A percentile compares a stretch with the other conserved stretches of the same genome.
phyloP scores from a whole-genome alignment of 176 grass and related monocot species.

The Pontederia crassipes region DNA sequence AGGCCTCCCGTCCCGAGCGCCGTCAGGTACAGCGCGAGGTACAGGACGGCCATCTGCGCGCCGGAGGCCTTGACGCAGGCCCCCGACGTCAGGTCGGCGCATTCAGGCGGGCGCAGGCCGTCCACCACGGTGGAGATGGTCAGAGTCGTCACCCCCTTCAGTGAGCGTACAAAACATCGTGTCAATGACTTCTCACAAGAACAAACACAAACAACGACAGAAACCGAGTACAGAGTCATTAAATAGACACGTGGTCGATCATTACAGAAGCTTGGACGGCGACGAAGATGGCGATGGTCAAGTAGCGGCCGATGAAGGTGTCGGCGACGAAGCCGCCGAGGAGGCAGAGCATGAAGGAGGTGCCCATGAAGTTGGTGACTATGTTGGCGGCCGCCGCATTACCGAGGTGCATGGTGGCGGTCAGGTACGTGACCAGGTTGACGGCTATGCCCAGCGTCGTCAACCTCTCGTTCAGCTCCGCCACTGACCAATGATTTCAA shows the following conservation, averaged over 20 bases:
- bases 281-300: slow-evolving; percentile 86
- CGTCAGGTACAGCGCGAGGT: slow-evolving; percentile 66
- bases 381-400: slow-evolving; percentile 72
- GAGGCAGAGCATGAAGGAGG: slow-evolving; percentile 97
- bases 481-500: slow-evolving; percentile 28
- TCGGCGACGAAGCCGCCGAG: slow-evolving; percentile 88
- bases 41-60: slow-evolving; percentile 47
- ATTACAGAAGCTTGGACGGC: slow-evolving; percentile 68
- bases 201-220: neutral
- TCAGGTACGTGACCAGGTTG: slow-evolving; percentile 86
- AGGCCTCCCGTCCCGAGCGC: slow-evolving; percentile 79
- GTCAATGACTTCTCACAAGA: neutral
- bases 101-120: slow-evolving; percentile 38
- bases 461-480: slow-evolving; percentile 81
- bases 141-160: slow-evolving; percentile 72
- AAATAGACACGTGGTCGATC: neutral
- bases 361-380: slow-evolving; percentile 97
- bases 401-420: slow-evolving; percentile 71
- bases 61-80: slow-evolving; percentile 34
- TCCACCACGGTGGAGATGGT: slow-evolving; percentile 61
- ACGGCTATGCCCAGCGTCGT: slow-evolving; percentile 82
- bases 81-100: slow-evolving; percentile 1
- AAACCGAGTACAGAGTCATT: neutral
- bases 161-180: neutral
- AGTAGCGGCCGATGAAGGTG: slow-evolving; percentile 76